phyloP scores from a whole-genome alignment of 2,329 filamentous ascomycete genomes.

The Colletotrichum ledebouriae region DNA sequence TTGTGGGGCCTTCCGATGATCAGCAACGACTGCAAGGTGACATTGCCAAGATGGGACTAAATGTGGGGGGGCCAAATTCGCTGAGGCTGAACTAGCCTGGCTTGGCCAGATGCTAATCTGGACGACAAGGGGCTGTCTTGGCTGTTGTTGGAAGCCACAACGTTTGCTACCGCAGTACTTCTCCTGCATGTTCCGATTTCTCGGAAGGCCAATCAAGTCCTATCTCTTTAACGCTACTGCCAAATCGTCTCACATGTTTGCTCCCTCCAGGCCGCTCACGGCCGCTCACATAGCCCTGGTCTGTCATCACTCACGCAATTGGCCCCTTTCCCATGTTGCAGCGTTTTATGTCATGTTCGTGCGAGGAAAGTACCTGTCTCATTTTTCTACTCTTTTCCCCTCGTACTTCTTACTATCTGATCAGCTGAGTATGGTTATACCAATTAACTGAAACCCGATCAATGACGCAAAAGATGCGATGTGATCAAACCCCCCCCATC shows the following conservation, averaged over 20 bases:
- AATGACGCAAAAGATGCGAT: conserved; percentile 3
- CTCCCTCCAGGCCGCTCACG: neutral
- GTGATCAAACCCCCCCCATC: conserved; percentile 1
- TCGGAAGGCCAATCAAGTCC: conserved; percentile 26
- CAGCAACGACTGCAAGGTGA: too few relatives aligned
- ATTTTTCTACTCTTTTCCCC: neutral
- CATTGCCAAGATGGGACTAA: neutral
- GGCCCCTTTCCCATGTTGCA: neutral
- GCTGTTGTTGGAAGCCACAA: neutral
- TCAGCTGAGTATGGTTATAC: too few relatives aligned
- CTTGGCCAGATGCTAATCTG: conserved; percentile 39
- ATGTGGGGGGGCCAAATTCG: conserved; percentile 16
- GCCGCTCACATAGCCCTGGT: neutral
- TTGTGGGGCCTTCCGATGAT: neutral
- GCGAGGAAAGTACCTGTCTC: conserved; percentile 5
- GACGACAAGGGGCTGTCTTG: conserved; percentile 28
- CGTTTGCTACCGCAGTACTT: conserved; percentile 18
- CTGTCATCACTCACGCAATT: neutral
- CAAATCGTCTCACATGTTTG: conserved; percentile 18
- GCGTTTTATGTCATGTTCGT: too few relatives aligned
- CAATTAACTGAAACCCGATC: neutral
- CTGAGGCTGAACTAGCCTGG: conserved; percentile 34
- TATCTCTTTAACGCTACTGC: neutral
- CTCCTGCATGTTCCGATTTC: conserved; percentile 30
- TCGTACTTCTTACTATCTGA: neutral